phyloP scores from a whole-genome alignment of 441 rosid genomes.

The Gossypium schwendimanii region DNA sequence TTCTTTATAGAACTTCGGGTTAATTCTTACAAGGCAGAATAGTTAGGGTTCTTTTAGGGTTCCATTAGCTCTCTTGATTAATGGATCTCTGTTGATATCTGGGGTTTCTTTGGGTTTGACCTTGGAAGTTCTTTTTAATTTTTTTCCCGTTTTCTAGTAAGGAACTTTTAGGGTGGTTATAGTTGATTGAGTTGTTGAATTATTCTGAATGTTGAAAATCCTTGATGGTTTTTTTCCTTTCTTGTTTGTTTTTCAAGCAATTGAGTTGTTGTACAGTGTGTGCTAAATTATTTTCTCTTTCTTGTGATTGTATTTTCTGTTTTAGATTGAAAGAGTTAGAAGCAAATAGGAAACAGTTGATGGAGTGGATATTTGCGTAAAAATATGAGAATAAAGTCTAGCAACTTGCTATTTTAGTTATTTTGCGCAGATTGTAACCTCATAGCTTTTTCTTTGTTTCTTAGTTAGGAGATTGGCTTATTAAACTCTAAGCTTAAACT shows the following conservation, averaged over 20 bases:
- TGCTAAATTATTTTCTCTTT: neutral
- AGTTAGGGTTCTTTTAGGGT: slow-evolving; percentile 9
- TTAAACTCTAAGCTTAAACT: neutral
- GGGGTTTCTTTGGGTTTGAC: neutral
- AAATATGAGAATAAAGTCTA: neutral
- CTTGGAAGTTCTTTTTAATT: neutral
- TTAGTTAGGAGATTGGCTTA: neutral
- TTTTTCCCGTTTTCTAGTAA: neutral
- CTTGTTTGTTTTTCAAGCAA: neutral
- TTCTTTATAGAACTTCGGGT: neutral
- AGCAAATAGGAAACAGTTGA: neutral
- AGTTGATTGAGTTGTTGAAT: neutral
- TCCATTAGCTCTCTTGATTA: neutral
- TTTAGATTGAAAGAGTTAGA: neutral
- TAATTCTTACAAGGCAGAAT: neutral
- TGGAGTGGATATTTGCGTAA: neutral
- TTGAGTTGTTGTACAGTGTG: neutral
- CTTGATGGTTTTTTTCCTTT: neutral
- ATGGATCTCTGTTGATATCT: neutral
- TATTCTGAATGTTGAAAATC: neutral
- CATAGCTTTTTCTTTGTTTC: neutral
- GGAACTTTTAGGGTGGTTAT: neutral
- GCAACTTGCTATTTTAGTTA: neutral
- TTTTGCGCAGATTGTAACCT: neutral
- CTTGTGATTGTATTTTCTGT: neutral